Percentiles rank a stretch among this genome's conserved stretches.
These are phyloP conservation scores for Picea abies DNA, from an alignment of 83 land plant genomes.

Conservation along the genomic window DNA sequence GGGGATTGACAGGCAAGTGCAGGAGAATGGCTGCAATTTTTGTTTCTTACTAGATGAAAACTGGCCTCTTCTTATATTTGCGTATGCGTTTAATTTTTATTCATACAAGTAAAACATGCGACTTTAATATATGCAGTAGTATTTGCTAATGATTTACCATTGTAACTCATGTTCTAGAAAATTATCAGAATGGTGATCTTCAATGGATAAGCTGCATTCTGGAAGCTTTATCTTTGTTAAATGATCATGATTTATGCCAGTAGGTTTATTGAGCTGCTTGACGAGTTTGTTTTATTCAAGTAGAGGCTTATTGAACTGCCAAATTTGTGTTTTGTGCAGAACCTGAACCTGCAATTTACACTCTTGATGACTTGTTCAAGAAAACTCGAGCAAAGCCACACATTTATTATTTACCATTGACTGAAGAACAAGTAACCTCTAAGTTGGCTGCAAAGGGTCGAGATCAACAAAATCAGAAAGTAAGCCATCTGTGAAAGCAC, in stretches of 20 bases:
- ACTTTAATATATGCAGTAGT: too few relatives aligned
- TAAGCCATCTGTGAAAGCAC: background rate
- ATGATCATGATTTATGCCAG: too few relatives aligned
- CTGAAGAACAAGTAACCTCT: constrained; percentile 36
- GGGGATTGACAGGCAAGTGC: background rate
- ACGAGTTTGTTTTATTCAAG: too few relatives aligned
- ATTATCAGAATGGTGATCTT: too few relatives aligned
- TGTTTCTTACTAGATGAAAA: background rate
- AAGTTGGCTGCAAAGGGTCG: constrained; percentile 24
- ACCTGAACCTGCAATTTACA: constrained; percentile 18
- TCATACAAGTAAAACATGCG: too few relatives aligned
- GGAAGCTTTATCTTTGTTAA: too few relatives aligned
- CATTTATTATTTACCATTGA: constrained; percentile 44
- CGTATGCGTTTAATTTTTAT: background rate
- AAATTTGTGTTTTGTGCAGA: background rate
- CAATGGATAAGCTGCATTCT: too few relatives aligned
- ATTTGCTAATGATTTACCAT: too few relatives aligned
- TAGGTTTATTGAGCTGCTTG: too few relatives aligned
- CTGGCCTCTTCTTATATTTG: background rate
- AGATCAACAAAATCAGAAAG: background rate
- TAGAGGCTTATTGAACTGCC: too few relatives aligned
- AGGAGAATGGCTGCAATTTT: background rate
- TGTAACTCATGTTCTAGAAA: too few relatives aligned
- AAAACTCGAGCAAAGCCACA: constrained; percentile 49
- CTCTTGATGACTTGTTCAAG: constrained; percentile 52